Percentiles rank a stretch among this genome's conserved stretches.
Evolutionary conservation across 768 basidiomycete genomes (phyloP).

Genomic region (Suillus alpinus): DNA sequence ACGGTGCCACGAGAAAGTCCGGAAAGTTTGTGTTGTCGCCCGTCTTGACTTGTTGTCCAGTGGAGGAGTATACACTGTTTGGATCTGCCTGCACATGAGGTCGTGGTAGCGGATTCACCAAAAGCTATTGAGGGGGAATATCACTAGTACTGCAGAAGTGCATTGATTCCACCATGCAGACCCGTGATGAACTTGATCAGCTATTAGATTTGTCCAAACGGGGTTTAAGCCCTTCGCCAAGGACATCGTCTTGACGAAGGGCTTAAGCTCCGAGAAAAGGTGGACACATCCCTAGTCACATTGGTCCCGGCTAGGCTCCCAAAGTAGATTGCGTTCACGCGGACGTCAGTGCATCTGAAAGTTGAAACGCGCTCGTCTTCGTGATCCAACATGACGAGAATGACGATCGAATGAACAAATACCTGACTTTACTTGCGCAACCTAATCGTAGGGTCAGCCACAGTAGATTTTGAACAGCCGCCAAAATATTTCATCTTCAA

Average conservation of each 20-base stretch:
- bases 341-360: conserved; percentile 75
- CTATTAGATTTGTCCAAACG: not conserved
- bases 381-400: conserved; percentile 44
- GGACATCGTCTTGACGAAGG: conserved; percentile 32
- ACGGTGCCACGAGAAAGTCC: not conserved
- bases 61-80: not conserved
- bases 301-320: conserved; percentile 84
- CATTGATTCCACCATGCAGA: not conserved
- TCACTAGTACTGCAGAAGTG: not conserved
- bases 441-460: conserved; percentile 40
- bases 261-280: conserved; percentile 29
- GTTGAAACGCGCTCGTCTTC: conserved; percentile 74
- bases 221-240: conserved; percentile 25
- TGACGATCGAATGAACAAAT: conserved; percentile 25
- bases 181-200: not conserved
- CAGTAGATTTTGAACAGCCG: not conserved
- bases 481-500: not conserved
- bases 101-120: not conserved
- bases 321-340: conserved; percentile 89
- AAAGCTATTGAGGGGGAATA: not conserved
- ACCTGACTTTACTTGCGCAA: conserved; percentile 92
- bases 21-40: not conserved
- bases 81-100: not conserved
- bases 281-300: conserved; percentile 78
- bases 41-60: not conserved